Conservation (phyloP, 768 basidiomycete genomes). For the Mycena galericulata region DNA sequence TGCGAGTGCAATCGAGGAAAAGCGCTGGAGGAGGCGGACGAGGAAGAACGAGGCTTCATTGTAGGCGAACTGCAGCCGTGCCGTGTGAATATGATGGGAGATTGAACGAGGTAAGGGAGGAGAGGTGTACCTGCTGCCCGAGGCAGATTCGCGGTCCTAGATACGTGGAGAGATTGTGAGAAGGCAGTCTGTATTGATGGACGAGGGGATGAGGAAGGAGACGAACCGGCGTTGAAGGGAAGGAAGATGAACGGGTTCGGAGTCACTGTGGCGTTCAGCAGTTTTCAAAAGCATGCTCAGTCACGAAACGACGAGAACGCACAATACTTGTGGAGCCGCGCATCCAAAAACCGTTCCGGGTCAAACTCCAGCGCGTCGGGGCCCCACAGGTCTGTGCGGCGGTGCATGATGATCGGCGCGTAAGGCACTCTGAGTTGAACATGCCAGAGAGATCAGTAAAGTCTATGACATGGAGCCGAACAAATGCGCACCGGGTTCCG, state of each 20-base stretch:
- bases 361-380: slow-evolving; percentile 44
- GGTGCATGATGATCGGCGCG: slow-evolving; percentile 47
- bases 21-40: slow-evolving; percentile 38
- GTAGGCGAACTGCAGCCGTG: slow-evolving; percentile 14
- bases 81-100: no score
- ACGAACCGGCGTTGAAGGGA: no score
- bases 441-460: not conserved
- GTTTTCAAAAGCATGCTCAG: not conserved
- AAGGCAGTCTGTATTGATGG: no score
- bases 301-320: not conserved
- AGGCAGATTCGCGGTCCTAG: no score
- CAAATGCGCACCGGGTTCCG: slow-evolving; percentile 44
- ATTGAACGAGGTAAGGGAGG: no score
- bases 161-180: slow-evolving; percentile 45
- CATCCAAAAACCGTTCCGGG: slow-evolving; percentile 51
- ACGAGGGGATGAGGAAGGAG: slow-evolving; percentile 45
- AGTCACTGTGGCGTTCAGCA: slow-evolving; percentile 10
- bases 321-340: slow-evolving; percentile 49
- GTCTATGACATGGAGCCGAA: not conserved
- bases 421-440: slow-evolving; percentile 50
- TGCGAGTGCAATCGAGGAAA: slow-evolving; percentile 58
- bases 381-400: slow-evolving; percentile 18
- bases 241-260: no score
- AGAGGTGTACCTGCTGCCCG: no score
- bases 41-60: slow-evolving; percentile 9